Percentiles rank a stretch among this genome's conserved stretches.
phyloP scores from a whole-genome alignment of 139 green algal genomes.

The Pseudopediastrum boryanum region DNA sequence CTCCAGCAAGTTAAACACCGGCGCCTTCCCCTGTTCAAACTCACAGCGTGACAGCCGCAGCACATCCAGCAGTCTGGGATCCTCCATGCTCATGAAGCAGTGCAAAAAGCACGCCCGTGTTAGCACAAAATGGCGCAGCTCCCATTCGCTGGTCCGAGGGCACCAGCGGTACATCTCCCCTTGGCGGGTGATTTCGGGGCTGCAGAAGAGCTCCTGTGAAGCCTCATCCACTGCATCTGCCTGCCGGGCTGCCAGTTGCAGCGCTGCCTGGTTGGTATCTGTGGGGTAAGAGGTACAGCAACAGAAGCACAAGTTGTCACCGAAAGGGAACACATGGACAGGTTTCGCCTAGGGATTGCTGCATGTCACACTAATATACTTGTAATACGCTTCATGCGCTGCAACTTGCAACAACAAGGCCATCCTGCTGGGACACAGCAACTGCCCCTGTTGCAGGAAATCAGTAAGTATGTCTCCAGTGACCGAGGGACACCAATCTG shows the following conservation, averaged over 20 bases:
- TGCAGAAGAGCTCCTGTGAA: slow-evolving; percentile 68
- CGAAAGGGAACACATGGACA: no score
- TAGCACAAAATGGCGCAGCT: slow-evolving; percentile 65
- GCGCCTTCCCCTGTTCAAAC: slow-evolving; percentile 66
- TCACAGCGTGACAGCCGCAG: slow-evolving; percentile 35
- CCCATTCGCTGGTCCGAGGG: slow-evolving; percentile 48
- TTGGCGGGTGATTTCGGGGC: slow-evolving; percentile 68
- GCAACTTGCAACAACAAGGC: no score
- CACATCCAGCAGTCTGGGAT: slow-evolving; percentile 28
- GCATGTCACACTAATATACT: no score
- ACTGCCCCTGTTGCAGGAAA: no score
- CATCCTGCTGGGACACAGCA: no score
- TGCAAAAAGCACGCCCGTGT: slow-evolving; percentile 61
- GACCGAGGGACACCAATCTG: no score
- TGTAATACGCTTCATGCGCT: no score
- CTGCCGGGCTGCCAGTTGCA: slow-evolving; percentile 60
- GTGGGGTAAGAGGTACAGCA: slow-evolving; percentile 28
- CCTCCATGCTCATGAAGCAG: slow-evolving; percentile 38
- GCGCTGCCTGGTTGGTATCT: slow-evolving; percentile 31
- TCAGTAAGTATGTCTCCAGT: no score
- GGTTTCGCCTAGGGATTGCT: no score
- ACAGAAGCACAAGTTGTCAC: no score
- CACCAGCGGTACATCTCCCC: slow-evolving; percentile 67
- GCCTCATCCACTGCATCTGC: slow-evolving; percentile 54
- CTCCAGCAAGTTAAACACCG: slow-evolving; percentile 69